Percentiles rank a stretch among this genome's conserved stretches.
phyloP scores from a whole-genome alignment of 495 filamentous ascomycete genomes.

The Trichoderma virens region DNA sequence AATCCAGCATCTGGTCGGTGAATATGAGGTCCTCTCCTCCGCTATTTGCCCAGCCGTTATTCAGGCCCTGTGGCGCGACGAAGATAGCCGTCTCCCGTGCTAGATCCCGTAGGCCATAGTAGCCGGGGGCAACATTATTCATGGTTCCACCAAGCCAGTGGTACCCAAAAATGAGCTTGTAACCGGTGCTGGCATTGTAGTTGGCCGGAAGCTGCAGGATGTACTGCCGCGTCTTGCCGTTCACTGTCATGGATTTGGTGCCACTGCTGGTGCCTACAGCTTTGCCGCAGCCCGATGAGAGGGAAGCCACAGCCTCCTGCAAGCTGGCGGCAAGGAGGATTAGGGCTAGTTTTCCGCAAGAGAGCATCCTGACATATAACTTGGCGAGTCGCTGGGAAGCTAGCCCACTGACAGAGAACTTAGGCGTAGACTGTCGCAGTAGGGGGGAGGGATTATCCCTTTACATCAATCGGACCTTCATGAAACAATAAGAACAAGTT shows the following conservation, averaged over 20 bases:
- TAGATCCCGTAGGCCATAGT: constrained; percentile 25
- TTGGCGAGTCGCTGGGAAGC: not conserved
- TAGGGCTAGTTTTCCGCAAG: not conserved
- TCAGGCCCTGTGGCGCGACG: constrained; percentile 27
- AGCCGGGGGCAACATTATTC: constrained; percentile 23
- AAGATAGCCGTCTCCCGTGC: constrained; percentile 27
- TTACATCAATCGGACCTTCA: not conserved
- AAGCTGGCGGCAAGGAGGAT: not conserved
- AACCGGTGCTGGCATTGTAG: constrained; percentile 25
- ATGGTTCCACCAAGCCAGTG: constrained; percentile 27
- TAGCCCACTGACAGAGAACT: not conserved
- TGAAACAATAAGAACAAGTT: not conserved
- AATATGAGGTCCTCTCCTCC: constrained; percentile 30
- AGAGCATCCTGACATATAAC: not conserved
- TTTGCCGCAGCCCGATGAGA: constrained; percentile 11
- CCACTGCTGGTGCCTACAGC: not conserved
- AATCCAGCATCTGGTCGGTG: constrained; percentile 21
- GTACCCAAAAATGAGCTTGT: constrained; percentile 25
- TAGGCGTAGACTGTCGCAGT: not conserved
- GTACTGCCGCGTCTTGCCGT: constrained; percentile 17
- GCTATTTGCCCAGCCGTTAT: constrained; percentile 29
- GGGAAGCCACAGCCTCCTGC: not conserved
- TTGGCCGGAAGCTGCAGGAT: constrained; percentile 26
- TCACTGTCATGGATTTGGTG: constrained; percentile 4
- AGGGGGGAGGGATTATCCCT: not conserved